phyloP scores from a whole-genome alignment of 805 yeast genomes.

The Maudiozyma turicensis region DNA sequence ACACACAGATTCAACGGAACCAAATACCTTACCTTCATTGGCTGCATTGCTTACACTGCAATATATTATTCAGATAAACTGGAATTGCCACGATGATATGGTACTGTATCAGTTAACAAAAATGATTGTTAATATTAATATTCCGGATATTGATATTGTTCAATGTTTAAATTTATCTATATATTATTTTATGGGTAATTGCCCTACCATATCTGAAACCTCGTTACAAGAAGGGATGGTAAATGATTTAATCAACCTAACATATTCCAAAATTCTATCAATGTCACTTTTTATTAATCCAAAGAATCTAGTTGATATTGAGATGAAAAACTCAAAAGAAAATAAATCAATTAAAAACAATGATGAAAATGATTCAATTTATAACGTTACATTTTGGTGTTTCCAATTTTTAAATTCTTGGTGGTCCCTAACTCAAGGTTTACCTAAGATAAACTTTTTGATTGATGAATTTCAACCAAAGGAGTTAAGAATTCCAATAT shows the following conservation, averaged over 20 bases:
- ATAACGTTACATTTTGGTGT: slow-evolving; percentile 20
- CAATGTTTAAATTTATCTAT: slow-evolving; percentile 19
- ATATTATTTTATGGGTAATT: slow-evolving; percentile 21
- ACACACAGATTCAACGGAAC: slow-evolving; percentile 8
- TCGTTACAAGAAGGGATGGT: neutral
- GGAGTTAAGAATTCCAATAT: slow-evolving; percentile 11
- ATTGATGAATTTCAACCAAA: slow-evolving; percentile 22
- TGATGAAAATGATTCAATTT: slow-evolving; percentile 5
- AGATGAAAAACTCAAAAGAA: slow-evolving; percentile 3
- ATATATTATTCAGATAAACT: slow-evolving; percentile 23
- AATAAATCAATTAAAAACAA: neutral
- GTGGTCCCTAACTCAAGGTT: slow-evolving; percentile 23
- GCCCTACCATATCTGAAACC: neutral
- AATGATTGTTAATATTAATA: slow-evolving; percentile 10
- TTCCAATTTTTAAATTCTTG: slow-evolving; percentile 25
- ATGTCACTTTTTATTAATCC: slow-evolving; percentile 20
- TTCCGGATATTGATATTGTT: slow-evolving; percentile 8
- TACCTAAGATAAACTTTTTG: slow-evolving; percentile 21
- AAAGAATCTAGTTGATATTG: slow-evolving; percentile 7
- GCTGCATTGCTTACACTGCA: slow-evolving; percentile 10
- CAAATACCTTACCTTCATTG: neutral
- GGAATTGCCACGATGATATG: slow-evolving; percentile 22
- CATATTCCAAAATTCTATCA: slow-evolving; percentile 13
- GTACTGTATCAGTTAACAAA: slow-evolving; percentile 21
- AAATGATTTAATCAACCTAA: slow-evolving; percentile 13